A percentile compares a stretch with the other conserved stretches of the same genome.
Conservation (phyloP, 2,329 filamentous ascomycete species). For the Claviceps sp. region DNA sequence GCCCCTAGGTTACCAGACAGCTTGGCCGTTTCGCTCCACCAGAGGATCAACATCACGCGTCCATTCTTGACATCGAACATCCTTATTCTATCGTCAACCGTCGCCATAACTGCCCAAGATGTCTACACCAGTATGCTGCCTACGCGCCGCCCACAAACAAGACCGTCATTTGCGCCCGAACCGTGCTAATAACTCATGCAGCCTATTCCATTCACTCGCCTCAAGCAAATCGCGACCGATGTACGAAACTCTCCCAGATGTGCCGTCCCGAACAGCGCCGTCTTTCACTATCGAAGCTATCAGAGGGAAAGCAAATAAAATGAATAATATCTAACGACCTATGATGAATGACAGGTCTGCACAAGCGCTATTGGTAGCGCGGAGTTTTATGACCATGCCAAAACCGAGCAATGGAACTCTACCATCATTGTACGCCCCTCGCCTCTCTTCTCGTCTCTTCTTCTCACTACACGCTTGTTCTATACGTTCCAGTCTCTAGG, state of each 20-base stretch:
- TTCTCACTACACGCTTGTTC: no score
- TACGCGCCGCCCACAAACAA: neutral
- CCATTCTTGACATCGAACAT: slow-evolving; percentile 2
- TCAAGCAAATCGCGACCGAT: slow-evolving; percentile 77
- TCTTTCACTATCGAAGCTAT: neutral
- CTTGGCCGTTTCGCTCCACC: neutral
- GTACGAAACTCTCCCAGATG: slow-evolving; percentile 35
- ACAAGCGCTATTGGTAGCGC: slow-evolving; percentile 59
- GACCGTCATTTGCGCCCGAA: neutral
- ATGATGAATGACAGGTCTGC: slow-evolving; percentile 52
- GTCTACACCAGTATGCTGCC: slow-evolving; percentile 23
- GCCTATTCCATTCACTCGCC: slow-evolving; percentile 63
- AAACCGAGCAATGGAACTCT: slow-evolving; percentile 81
- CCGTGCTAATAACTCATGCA: slow-evolving; percentile 19
- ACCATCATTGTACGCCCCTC: slow-evolving; percentile 65
- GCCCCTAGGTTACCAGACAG: neutral
- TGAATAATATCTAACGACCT: neutral
- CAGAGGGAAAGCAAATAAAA: neutral
- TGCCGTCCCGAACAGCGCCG: neutral
- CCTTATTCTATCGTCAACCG: neutral
- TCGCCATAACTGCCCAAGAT: slow-evolving; percentile 15
- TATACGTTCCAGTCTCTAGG: no score
- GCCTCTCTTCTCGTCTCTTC: neutral
- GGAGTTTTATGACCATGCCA: slow-evolving; percentile 74
- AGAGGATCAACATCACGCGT: neutral